Conservation (phyloP, 495 filamentous ascomycete species). For the Astrocystis sublimbata region DNA sequence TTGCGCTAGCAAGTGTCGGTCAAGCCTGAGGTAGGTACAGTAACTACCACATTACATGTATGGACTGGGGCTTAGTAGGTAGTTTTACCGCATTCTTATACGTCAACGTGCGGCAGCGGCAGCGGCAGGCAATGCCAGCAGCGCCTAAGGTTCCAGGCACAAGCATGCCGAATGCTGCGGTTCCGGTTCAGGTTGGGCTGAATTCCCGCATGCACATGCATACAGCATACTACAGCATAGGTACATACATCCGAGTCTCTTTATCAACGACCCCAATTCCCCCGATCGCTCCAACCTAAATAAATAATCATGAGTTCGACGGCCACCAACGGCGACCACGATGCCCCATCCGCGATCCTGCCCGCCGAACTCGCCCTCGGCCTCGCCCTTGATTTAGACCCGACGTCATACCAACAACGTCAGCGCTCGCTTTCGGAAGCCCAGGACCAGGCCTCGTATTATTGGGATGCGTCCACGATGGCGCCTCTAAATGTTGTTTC, state of each 20-base stretch:
- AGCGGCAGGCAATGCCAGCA: no score
- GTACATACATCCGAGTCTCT: no score
- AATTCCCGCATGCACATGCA: not conserved
- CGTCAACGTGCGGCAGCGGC: no score
- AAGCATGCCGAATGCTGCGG: no score
- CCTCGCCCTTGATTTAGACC: slow-evolving; percentile 26
- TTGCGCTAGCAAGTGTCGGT: no score
- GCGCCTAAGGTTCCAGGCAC: no score
- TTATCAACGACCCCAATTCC: not conserved
- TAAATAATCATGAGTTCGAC: slow-evolving; percentile 7
- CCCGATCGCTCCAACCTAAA: not conserved
- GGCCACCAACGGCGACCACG: slow-evolving; percentile 15
- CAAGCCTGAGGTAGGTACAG: no score
- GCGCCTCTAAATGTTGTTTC: slow-evolving; percentile 57
- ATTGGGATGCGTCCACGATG: slow-evolving; percentile 57
- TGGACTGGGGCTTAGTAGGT: no score
- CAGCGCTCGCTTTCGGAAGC: slow-evolving; percentile 16
- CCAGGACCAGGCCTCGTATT: slow-evolving; percentile 37
- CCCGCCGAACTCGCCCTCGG: slow-evolving; percentile 29
- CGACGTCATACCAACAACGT: not conserved
- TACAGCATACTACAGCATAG: no score
- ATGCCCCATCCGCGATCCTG: slow-evolving; percentile 17
- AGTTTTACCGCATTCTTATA: not conserved
- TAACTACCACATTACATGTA: no score
- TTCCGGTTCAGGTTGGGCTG: slow-evolving; percentile 8